phyloP scores from a whole-genome alignment of 1,284 basidiomycete species.

The Ganoderma lucidum region DNA sequence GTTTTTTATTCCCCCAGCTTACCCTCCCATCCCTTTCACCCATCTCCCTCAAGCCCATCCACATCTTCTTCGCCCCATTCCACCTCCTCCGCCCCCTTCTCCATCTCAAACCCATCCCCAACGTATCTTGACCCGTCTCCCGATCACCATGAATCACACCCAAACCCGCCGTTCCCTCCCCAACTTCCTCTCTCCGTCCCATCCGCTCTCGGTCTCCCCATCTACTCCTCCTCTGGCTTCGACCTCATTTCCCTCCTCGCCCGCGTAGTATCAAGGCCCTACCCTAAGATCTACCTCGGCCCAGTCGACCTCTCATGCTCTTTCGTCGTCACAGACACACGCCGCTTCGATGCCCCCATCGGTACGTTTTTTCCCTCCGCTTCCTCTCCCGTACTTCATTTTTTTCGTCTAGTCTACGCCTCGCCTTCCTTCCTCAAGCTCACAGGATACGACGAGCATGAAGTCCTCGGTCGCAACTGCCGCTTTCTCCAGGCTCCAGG shows the following conservation, averaged over 20 bases:
- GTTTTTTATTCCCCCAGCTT: slow-evolving; percentile 20
- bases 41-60: slow-evolving; percentile 14
- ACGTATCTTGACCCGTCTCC: background rate
- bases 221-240: slow-evolving; percentile 91
- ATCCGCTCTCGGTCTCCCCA: slow-evolving; percentile 49
- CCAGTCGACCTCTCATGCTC: slow-evolving; percentile 93
- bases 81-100: slow-evolving; percentile 19
- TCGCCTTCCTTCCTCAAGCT: slow-evolving; percentile 82
- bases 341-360: slow-evolving; percentile 84
- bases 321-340: slow-evolving; percentile 88
- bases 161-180: slow-evolving; percentile 13
- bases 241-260: slow-evolving; percentile 87
- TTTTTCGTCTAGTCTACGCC: slow-evolving; percentile 68
- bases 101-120: slow-evolving; percentile 5
- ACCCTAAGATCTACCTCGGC: slow-evolving; percentile 83
- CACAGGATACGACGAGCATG: slow-evolving; percentile 84
- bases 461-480: slow-evolving; percentile 91
- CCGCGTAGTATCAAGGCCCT: slow-evolving; percentile 77
- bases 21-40: slow-evolving; percentile 20
- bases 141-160: slow-evolving; percentile 11
- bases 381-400: background rate
- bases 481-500: slow-evolving; percentile 86
- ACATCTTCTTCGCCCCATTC: slow-evolving; percentile 17
- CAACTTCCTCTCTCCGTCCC: slow-evolving; percentile 35
- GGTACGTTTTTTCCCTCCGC: slow-evolving; percentile 19